These are phyloP conservation scores for Chaetomiaceae sp. DNA, from an alignment of 2,329 filamentous ascomycete species.

Conservation along the genomic window DNA sequence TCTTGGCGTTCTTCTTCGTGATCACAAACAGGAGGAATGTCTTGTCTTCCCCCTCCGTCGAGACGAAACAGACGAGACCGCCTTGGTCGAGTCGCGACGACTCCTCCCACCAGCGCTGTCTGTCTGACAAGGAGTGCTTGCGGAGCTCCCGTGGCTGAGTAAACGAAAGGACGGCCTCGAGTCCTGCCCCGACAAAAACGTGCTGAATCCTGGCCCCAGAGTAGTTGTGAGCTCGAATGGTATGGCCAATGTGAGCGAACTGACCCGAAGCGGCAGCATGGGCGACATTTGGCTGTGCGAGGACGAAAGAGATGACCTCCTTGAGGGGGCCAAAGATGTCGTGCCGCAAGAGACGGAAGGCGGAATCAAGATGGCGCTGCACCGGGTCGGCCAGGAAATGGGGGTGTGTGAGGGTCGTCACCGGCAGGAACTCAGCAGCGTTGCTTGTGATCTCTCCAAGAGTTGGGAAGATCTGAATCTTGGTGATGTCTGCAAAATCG, in stretches of 20 bases:
- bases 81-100: constrained; percentile 21
- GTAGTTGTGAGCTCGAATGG: constrained; percentile 12
- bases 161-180: constrained; percentile 20
- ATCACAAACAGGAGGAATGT: constrained; percentile 21
- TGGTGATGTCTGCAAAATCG: constrained; percentile 37
- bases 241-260: constrained; percentile 5
- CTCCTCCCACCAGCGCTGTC: constrained; percentile 22
- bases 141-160: constrained; percentile 14
- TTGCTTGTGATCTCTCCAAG: constrained; percentile 35
- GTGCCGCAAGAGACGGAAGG: constrained; percentile 20
- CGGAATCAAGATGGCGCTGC: constrained; percentile 21
- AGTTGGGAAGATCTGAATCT: constrained; percentile 44
- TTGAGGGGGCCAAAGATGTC: constrained; percentile 20
- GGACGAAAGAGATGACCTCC: constrained; percentile 9
- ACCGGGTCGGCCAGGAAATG: constrained; percentile 32
- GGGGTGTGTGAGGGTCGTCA: constrained; percentile 35
- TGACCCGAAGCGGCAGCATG: neutral
- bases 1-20: constrained; percentile 8
- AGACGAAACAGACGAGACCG: constrained; percentile 21
- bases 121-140: neutral
- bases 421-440: constrained; percentile 37
- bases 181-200: neutral
- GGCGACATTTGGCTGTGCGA: neutral
- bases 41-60: constrained; percentile 8
- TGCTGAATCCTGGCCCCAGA: constrained; percentile 3